Conservation (phyloP, 2,329 filamentous ascomycete species). For the Colletotrichum tropicale region DNA sequence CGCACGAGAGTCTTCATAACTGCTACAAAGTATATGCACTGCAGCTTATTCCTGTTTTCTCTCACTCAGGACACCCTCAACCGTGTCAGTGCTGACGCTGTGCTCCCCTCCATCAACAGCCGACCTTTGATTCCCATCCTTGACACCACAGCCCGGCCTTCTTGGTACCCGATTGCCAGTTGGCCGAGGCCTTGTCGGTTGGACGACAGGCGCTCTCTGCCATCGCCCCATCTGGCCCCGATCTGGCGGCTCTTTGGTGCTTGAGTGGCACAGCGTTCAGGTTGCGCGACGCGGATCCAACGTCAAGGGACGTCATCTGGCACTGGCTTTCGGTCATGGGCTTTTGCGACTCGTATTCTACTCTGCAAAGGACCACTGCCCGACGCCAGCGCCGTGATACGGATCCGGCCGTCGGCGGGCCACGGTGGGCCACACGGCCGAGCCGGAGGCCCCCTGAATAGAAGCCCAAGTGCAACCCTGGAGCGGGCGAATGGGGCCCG, state of each 20-base stretch:
- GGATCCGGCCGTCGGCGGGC: neutral
- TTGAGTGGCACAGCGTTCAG: neutral
- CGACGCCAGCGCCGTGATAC: neutral
- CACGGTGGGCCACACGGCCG: neutral
- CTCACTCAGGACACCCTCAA: neutral
- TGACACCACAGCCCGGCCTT: neutral
- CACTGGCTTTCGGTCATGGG: neutral
- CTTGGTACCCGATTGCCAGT: neutral
- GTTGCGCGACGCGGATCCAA: neutral
- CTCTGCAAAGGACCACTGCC: neutral
- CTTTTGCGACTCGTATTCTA: neutral
- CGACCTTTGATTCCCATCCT: neutral
- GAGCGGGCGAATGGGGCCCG: neutral
- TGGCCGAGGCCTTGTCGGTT: neutral
- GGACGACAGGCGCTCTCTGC: neutral
- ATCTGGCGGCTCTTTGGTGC: neutral
- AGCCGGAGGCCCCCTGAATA: neutral
- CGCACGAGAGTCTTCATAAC: neutral
- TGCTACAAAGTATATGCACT: neutral
- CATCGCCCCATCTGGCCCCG: neutral
- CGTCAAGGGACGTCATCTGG: neutral
- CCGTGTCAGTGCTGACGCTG: neutral
- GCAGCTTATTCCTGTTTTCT: neutral
- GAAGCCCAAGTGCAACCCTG: conserved; percentile 7
- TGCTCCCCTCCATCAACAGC: neutral